Base-by-base conservation (phyloP, 192 early-diverging fungal genomes). In the Podila minutissima region DNA sequence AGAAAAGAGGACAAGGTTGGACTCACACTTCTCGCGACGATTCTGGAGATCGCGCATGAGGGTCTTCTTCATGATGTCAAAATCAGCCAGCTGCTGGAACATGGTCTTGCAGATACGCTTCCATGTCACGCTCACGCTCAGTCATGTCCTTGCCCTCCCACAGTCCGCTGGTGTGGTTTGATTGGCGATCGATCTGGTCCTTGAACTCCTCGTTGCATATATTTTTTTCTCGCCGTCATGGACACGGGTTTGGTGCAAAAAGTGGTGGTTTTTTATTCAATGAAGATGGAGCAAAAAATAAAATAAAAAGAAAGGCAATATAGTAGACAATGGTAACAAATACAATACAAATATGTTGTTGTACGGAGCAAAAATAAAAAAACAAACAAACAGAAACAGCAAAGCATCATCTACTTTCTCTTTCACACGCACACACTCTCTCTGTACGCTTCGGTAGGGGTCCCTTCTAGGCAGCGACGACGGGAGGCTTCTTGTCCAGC, bases 21-120 rank as follows among this genome's bases (percentile, higher is more conserved):
- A 28, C 31, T 61, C 12, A 17, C 59, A n/a, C 91, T 95, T 95
- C 83, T 99, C 97, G 86, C 97, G 97, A 51, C 97, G 93, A 86
- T 96, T 94, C 85, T 98, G 95, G 53, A 99, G 91, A 81, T 99
- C 97, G 41, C 94, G 93, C 97, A 98, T 97, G 72, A 99, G 87
- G 53, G 94, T 94, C 91, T 99, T 97, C 86, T 97, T 97, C 96
- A 98, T 98, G 67, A 92, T 91, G 71, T 99, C 98, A 86, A 97
- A 98, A 66, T 99, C 97, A 24, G 91, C 85, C 63, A 98, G 89
- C 74, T 96, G 84, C 83, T 92, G 88, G 15, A 91, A 90, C 92
- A 94, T 93, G 13, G 82, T 86, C 75, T 93, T 92, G 57, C 92
- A 85, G 82, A 97, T 92, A 59, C 91, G 84, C 64, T 95, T n/a